Conservation (phyloP, 225 moss, liverwort and hornwort genomes). For the Asterella californica region DNA sequence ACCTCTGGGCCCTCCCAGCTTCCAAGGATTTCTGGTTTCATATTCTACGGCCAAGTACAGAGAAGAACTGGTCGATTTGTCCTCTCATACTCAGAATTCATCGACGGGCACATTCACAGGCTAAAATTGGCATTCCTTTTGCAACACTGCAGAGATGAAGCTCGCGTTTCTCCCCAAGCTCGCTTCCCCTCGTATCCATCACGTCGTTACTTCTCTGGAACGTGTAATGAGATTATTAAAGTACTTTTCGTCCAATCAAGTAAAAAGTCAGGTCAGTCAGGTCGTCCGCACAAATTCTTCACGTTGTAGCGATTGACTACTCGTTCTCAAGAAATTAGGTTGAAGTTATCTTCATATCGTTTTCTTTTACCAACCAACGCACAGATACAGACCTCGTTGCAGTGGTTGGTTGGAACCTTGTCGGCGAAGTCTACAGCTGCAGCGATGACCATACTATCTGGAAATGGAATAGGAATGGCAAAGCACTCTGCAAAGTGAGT, state of each 20-base stretch:
- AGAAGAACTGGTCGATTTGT: too few species aligned
- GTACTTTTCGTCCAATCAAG: neutral
- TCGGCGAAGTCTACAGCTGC: slow-evolving; percentile 78
- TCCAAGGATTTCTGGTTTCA: too few species aligned
- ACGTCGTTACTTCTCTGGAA: neutral
- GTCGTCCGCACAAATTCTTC: neutral
- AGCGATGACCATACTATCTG: slow-evolving; percentile 84
- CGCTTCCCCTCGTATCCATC: slow-evolving; percentile 40
- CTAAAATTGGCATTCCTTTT: neutral
- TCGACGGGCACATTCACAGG: too few species aligned
- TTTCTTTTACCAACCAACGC: slow-evolving; percentile 15
- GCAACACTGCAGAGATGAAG: slow-evolving; percentile 22
- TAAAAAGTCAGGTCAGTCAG: neutral
- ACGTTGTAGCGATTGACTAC: too few species aligned
- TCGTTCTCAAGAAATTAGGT: neutral
- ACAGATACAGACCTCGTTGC: slow-evolving; percentile 69
- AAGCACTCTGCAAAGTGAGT: slow-evolving; percentile 59
- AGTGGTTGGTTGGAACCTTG: slow-evolving; percentile 76
- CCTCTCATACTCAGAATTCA: too few species aligned
- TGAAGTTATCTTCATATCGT: neutral
- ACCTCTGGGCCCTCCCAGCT: too few species aligned
- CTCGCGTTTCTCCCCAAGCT: slow-evolving; percentile 26
- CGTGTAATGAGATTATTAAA: neutral
- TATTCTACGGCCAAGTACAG: too few species aligned
- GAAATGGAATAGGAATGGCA: slow-evolving; percentile 66